Conservation (phyloP, 805 yeast species). For the Kluyveromyces wickerhamii region DNA sequence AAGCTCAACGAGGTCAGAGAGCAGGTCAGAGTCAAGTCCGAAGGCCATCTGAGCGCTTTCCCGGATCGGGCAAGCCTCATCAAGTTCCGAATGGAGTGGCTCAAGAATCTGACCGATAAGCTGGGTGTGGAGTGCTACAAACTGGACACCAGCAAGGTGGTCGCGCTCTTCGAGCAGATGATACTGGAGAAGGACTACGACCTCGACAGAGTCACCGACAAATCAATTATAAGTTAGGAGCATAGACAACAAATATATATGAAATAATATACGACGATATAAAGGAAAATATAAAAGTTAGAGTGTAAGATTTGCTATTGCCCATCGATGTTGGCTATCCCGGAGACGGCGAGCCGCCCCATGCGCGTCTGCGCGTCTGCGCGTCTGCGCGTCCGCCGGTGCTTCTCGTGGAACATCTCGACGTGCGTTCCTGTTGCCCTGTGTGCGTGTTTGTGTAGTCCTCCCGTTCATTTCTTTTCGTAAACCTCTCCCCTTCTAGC, state of each 20-base stretch:
- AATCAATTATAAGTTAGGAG: slow-evolving; percentile 1
- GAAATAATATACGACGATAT: too few relatives aligned
- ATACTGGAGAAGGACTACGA: slow-evolving; percentile 9
- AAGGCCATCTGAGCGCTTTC: background rate
- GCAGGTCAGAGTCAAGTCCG: slow-evolving; percentile 12
- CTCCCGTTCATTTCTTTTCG: slow-evolving; percentile 15
- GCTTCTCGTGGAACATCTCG: too few relatives aligned
- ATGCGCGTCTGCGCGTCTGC: too few relatives aligned
- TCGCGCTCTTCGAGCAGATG: slow-evolving; percentile 18
- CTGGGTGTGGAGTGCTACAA: slow-evolving; percentile 24
- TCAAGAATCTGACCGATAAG: slow-evolving; percentile 23
- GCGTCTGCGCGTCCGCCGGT: too few relatives aligned
- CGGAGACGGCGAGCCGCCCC: too few relatives aligned
- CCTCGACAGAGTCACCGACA: slow-evolving; percentile 10
- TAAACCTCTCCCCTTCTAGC: slow-evolving; percentile 30
- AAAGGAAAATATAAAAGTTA: too few relatives aligned
- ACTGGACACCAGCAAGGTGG: slow-evolving; percentile 17
- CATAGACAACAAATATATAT: too few relatives aligned
- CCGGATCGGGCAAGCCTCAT: slow-evolving; percentile 11
- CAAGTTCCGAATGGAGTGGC: slow-evolving; percentile 28
- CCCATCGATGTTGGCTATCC: too few relatives aligned
- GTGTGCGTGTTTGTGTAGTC: too few relatives aligned
- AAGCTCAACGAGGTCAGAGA: slow-evolving; percentile 22
- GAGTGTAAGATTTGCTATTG: too few relatives aligned
- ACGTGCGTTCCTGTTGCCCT: too few relatives aligned